Evolutionary conservation across 371 early-diverging fungal genomes (phyloP), one percentile per base, ranked within the genome.

Genomic region (Lichtheimia corymbifera): DNA sequence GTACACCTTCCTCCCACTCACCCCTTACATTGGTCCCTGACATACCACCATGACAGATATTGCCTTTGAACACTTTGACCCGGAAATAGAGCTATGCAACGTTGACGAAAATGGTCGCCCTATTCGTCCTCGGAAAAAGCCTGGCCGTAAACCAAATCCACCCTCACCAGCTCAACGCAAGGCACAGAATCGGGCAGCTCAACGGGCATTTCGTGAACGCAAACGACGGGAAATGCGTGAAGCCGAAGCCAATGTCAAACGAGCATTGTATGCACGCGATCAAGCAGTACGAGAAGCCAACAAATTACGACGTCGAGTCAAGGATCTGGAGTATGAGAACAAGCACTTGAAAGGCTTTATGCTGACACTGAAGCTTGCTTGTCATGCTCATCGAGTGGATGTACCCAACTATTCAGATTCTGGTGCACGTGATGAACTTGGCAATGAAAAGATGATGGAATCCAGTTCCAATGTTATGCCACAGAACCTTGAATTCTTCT

Each of bases 151-250:
- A 55, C 71, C 71, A 3, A 71, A 71, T 47, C 71, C 71, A 18
- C 71, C 71, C 20, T 66, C 67, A 6, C 70, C 83, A 30, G 75
- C 84, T 45, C 78, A 81, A 54, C 84, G 88, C 27, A 84, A 71
- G 55, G 71, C 71, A 7, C 71, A 71, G 25, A 71, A 71, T 24
- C 45, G 71, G 30, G 71, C 71, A 3, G 71, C 71, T 1, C 71
- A 71, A 53, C 51, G 71, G 13, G 71, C 71, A 13, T 71, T 71
- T 61, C 61, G 71, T 25, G 71, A 71, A 50, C 63, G 71, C 5
- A 71, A 71, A 52, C 64, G 73, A n/a, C 63, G 70, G 9, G 77
- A 73, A 49, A 76, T 73, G 77, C 62, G 67, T 12, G 77, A 76
- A 35, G 73, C 71, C 14, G 77, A 76, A 61, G 67, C 68, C 3